A percentile compares a stretch with the other conserved stretches of the same genome.
Conservation (phyloP, 495 filamentous ascomycete genomes). For the Alectoria sarmentosa region DNA sequence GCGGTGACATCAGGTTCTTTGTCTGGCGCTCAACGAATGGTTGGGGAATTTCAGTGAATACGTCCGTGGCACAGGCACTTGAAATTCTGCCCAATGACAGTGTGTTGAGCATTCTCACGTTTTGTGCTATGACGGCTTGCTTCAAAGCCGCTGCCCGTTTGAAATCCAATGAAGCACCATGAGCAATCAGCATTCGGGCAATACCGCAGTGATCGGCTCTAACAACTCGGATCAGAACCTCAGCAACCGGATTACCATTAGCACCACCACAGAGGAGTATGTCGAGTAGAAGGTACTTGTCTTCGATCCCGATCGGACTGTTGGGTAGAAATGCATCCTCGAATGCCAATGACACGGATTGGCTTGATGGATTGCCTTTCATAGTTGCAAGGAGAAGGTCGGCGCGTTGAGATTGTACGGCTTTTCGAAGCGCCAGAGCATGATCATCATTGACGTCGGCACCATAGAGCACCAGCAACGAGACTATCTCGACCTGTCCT, state of each 20-base stretch:
- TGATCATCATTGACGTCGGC: conserved; percentile 12
- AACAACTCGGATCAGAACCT: conserved; percentile 16
- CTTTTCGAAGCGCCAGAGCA: conserved; percentile 19
- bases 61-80: not conserved
- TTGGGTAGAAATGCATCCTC: conserved; percentile 17
- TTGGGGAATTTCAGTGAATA: conserved; percentile 16
- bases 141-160: conserved; percentile 15
- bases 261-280: conserved; percentile 21
- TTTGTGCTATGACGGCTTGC: conserved; percentile 7
- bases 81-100: conserved; percentile 10
- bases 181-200: conserved; percentile 17
- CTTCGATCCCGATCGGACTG: conserved; percentile 7
- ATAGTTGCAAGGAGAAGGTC: conserved; percentile 20
- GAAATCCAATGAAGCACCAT: conserved; percentile 14
- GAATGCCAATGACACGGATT: conserved; percentile 12
- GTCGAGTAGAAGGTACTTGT: conserved; percentile 19
- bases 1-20: conserved; percentile 12
- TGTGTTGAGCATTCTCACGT: conserved; percentile 11
- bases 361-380: conserved; percentile 12
- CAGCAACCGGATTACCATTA: conserved; percentile 11
- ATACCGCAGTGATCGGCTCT: conserved; percentile 16
- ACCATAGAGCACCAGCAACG: conserved; percentile 13
- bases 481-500: conserved; percentile 13
- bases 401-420: conserved; percentile 15
- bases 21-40: conserved; percentile 11